Evolutionary conservation across 176 grass and related monocot species (phyloP).

Genomic region (Carex scoparia): DNA sequence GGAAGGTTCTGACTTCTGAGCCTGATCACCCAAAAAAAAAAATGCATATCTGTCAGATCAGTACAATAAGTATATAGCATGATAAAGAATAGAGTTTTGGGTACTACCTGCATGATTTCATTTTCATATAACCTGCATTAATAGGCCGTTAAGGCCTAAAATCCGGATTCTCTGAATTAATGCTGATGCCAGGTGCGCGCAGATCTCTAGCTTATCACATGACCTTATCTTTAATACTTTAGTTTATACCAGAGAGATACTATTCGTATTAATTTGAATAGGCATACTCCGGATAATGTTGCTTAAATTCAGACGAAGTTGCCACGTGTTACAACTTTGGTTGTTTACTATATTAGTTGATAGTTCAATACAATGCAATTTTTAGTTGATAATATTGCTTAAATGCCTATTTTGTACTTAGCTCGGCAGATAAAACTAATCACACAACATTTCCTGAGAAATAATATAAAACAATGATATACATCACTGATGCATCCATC

Average conservation of each 20-base stretch:
- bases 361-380: no score
- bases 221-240: neutral
- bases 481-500: no score
- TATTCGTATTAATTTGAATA: neutral
- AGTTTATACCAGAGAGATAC: neutral
- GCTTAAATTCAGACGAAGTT: neutral
- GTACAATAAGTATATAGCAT: neutral
- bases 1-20: neutral
- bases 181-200: neutral
- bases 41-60: neutral
- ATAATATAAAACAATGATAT: no score
- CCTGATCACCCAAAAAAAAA: neutral
- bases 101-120: neutral
- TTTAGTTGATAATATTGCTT: no score
- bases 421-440: no score
- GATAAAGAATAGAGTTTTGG: neutral
- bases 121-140: neutral
- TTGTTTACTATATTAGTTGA: neutral
- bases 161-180: slow-evolving; percentile 12
- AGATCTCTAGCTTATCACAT: slow-evolving; percentile 12
- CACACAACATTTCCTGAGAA: no score
- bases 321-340: neutral
- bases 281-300: neutral
- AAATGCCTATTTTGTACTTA: no score
- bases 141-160: neutral